These are phyloP conservation scores for Starmerella asiatica DNA, from an alignment of 805 yeast species.

Conservation along the genomic window DNA sequence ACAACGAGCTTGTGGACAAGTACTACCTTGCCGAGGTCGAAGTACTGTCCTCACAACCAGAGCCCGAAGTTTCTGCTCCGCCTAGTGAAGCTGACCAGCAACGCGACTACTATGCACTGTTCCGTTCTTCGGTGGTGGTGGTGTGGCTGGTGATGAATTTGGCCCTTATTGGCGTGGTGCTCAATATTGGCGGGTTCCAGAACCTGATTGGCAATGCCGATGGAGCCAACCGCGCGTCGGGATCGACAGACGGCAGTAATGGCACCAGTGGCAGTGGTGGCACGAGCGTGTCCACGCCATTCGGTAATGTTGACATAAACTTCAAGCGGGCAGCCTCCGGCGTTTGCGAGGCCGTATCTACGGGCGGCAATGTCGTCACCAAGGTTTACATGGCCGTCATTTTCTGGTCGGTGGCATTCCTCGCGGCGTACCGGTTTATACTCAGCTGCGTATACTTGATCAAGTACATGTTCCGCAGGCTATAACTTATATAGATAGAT, in stretches of 20 bases:
- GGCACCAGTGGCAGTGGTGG: constrained; percentile 15
- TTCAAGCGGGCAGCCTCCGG: constrained; percentile 10
- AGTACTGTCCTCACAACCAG: constrained; percentile 32
- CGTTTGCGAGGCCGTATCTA: constrained; percentile 24
- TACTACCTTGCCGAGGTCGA: constrained; percentile 54
- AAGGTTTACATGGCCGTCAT: constrained; percentile 63
- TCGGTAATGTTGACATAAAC: constrained; percentile 18
- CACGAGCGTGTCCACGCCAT: background rate
- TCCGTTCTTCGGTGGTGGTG: constrained; percentile 78
- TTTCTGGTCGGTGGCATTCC: constrained; percentile 83
- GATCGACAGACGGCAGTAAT: constrained; percentile 24
- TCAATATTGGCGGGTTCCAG: constrained; percentile 65
- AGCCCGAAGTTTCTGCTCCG: constrained; percentile 26
- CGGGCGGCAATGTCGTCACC: constrained; percentile 23
- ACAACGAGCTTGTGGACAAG: constrained; percentile 60
- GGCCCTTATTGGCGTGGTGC: constrained; percentile 65
- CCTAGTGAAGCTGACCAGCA: constrained; percentile 39
- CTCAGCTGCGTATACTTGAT: constrained; percentile 57
- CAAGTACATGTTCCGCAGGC: constrained; percentile 25
- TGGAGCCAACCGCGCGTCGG: constrained; percentile 1
- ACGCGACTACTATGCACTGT: constrained; percentile 76
- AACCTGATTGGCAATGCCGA: constrained; percentile 22
- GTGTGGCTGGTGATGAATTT: constrained; percentile 83
- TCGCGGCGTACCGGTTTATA: constrained; percentile 69
- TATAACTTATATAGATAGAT: too few species aligned